phyloP scores from a whole-genome alignment of 176 grass and related monocot genomes.

The Canna indica region DNA sequence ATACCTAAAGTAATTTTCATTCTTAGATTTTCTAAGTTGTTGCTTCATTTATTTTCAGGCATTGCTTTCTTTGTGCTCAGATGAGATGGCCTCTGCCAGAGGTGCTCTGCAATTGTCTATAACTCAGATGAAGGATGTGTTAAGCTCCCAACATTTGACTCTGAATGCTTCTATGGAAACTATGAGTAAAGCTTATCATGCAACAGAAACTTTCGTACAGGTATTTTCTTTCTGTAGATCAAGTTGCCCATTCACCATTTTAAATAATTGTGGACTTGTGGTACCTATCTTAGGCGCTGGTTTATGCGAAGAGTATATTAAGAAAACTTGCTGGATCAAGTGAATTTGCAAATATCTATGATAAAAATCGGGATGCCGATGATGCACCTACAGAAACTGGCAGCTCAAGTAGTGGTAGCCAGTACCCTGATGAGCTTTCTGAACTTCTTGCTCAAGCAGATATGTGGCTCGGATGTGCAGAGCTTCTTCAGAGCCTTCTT shows the following conservation, averaged over 20 bases:
- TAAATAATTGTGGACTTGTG: conserved; percentile 28
- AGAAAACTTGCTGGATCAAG: conserved; percentile 50
- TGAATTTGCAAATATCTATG: conserved; percentile 64
- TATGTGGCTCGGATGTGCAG: conserved; percentile 80
- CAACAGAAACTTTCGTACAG: conserved; percentile 96
- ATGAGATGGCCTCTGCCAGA: conserved; percentile 64
- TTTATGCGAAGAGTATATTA: conserved; percentile 66
- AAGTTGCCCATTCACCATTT: conserved; percentile 17
- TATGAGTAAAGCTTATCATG: conserved; percentile 73
- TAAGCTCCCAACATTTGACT: conserved; percentile 64
- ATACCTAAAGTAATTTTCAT: no score
- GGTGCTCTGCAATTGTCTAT: conserved; percentile 77
- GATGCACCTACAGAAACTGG: conserved; percentile 47
- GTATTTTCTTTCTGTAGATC: conserved; percentile 32
- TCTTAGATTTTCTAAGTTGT: conserved; percentile 1
- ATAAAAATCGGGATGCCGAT: conserved; percentile 64
- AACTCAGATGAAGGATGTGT: conserved; percentile 76
- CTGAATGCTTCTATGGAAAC: conserved; percentile 87
- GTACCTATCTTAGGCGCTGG: conserved; percentile 47
- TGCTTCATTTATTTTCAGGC: conserved; percentile 49
- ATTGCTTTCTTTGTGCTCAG: conserved; percentile 88
- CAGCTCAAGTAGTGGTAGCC: conserved; percentile 53
- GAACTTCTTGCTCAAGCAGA: conserved; percentile 67
- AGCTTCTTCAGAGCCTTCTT: conserved; percentile 90
- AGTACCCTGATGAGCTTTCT: conserved; percentile 52